Base-by-base conservation (phyloP, 148 eudicot species). In the Vaccinium myrtillus region DNA sequence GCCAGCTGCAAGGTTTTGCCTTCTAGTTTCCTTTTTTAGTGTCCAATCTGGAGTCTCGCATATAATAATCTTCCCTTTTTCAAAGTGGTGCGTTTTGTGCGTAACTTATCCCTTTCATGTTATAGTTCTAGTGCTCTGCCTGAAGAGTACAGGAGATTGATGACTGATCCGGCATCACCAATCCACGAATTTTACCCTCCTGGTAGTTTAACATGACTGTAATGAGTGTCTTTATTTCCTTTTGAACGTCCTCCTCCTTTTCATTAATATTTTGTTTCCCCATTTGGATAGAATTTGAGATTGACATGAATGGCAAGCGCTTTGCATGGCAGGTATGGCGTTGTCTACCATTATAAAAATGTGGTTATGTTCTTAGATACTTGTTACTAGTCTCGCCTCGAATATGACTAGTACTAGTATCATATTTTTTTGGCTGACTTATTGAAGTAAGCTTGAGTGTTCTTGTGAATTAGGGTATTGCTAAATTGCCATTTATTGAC, bases 301-400 rank as follows among this genome's bases (percentile, higher is more conserved):
- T 97, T 63, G 99, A 97, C 91, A 97, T 97, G 99, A 92, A 94
- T 86, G 99, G 99, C 61, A 97, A 97, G 92, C 98, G 98, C 74
- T 94, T 91, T 83, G 95, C 99, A 79, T 97, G 99, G 99, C 99
- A 97, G 99, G 99, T 97, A 88, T 36, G 82, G 65, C 74, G 1
- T 80, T n/a, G 70, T 77, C 74, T 84, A 49, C 79, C 12, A 56
- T 80, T 55, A 16, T 43, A 21, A 58, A 70, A 7, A 27, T 36
- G 18, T 21, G 46, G 14, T 56, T 58, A 5, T 58, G 51, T 80
- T 63, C 5, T 71, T 61, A 7, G 21, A 46, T 56, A n/a, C 21
- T 78, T 53, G 15, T 53, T 77, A 14, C 43, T 30, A 53, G 46
- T 78, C 30, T 78, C 23, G 0, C 50, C 70, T 79, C 18, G 27